Percentiles rank a stretch among this genome's conserved stretches.
phyloP scores from a whole-genome alignment of 768 basidiomycete genomes.

The Lentinula guzmanii region DNA sequence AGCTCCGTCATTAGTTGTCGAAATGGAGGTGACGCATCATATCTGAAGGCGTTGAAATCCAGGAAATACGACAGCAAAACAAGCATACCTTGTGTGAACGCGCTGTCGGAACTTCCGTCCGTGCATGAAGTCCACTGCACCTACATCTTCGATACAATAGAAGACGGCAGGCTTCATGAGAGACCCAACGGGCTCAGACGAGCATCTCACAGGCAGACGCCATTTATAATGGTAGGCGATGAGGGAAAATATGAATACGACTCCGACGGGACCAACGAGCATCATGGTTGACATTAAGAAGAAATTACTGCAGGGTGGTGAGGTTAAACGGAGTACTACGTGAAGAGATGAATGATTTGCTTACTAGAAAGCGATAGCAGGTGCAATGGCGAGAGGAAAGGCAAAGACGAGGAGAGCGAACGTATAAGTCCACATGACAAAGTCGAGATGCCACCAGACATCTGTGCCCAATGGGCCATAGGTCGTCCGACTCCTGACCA shows the following conservation, averaged over 20 bases:
- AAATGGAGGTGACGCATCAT: slow-evolving; percentile 20
- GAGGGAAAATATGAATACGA: slow-evolving; percentile 21
- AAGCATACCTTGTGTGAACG: slow-evolving; percentile 18
- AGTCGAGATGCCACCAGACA: slow-evolving; percentile 25
- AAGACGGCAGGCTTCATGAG: slow-evolving; percentile 26
- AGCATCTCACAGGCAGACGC: slow-evolving; percentile 19
- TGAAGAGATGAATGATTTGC: neutral
- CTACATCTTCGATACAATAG: slow-evolving; percentile 25
- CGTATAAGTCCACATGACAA: slow-evolving; percentile 26
- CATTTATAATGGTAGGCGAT: slow-evolving; percentile 11
- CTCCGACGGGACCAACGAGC: slow-evolving; percentile 22
- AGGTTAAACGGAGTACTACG: neutral
- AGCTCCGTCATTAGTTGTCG: slow-evolving; percentile 18
- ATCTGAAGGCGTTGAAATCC: slow-evolving; percentile 9
- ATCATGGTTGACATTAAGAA: slow-evolving; percentile 26
- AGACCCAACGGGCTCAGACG: slow-evolving; percentile 21
- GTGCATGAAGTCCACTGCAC: slow-evolving; percentile 22
- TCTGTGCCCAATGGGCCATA: slow-evolving; percentile 23
- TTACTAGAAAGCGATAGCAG: slow-evolving; percentile 20
- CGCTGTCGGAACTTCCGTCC: slow-evolving; percentile 19
- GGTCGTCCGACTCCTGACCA: slow-evolving; percentile 14
- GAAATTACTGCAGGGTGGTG: slow-evolving; percentile 13
- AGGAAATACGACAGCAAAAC: neutral
- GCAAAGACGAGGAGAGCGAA: slow-evolving; percentile 22
- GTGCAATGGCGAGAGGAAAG: slow-evolving; percentile 22